phyloP scores from a whole-genome alignment of 306 rosid genomes.

The Trichosanthes cucumerina region DNA sequence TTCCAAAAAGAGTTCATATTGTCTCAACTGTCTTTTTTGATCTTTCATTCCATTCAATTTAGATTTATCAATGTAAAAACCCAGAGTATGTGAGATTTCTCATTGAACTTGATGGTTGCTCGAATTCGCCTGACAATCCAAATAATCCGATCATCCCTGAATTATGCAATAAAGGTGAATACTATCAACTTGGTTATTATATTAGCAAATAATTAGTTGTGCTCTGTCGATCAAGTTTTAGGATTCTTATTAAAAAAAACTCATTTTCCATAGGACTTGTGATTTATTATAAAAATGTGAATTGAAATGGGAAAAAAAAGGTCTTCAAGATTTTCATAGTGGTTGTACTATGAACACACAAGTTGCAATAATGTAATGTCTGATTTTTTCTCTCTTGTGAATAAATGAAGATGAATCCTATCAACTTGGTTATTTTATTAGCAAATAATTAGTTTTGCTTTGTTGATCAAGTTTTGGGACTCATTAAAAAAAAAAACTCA shows the following conservation, averaged over 20 bases:
- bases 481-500: not conserved
- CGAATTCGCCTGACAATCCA: too few species aligned
- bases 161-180: not conserved
- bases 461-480: not conserved
- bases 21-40: not conserved
- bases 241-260: not conserved
- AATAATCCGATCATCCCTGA: not conserved
- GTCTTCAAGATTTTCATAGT: not conserved
- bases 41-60: not conserved
- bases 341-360: not conserved
- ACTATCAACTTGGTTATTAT: not conserved
- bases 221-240: not conserved
- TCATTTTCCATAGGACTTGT: not conserved
- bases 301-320: not conserved
- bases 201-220: not conserved
- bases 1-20: not conserved
- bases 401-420: not conserved
- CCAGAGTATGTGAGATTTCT: not conserved
- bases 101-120: not conserved
- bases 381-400: not conserved
- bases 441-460: not conserved
- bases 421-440: not conserved
- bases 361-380: not conserved
- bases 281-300: not conserved
- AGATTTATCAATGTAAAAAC: not conserved